A percentile compares a stretch with the other conserved stretches of the same genome.
phyloP scores from a whole-genome alignment of 441 rosid genomes.

The Bocquillonia castaneifolia region DNA sequence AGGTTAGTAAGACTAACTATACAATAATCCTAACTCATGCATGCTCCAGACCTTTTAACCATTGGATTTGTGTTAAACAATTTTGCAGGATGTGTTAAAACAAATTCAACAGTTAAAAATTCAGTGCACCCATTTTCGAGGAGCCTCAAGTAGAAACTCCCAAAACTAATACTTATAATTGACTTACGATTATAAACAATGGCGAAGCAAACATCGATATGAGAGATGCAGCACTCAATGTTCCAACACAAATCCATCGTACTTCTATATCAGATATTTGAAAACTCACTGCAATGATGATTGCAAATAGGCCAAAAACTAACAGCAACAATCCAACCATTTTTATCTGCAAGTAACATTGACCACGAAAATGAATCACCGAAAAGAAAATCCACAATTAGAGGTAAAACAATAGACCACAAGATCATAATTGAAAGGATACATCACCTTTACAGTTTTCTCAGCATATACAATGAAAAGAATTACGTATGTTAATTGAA shows the following conservation, averaged over 20 bases:
- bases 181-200: slow-evolving; percentile 44
- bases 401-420: no score
- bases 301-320: slow-evolving; percentile 30
- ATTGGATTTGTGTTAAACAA: no score
- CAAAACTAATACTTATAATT: not conserved
- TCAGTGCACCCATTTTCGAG: no score
- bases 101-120: no score
- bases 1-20: no score
- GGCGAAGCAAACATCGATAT: slow-evolving; percentile 69
- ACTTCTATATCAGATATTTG: slow-evolving; percentile 14
- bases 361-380: not conserved
- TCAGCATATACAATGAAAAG: slow-evolving; percentile 46
- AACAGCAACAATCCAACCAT: slow-evolving; percentile 39
- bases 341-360: slow-evolving; percentile 38
- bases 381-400: not conserved
- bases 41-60: no score
- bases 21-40: no score
- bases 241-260: slow-evolving; percentile 46
- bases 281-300: slow-evolving; percentile 38
- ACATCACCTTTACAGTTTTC: slow-evolving; percentile 35
- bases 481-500: slow-evolving; percentile 44
- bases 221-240: slow-evolving; percentile 45
- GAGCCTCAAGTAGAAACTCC: not conserved
- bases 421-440: not conserved
- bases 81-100: no score